Evolutionary conservation across 2,329 filamentous ascomycete genomes (phyloP).

Genomic region (Cladosporium colombiae): DNA sequence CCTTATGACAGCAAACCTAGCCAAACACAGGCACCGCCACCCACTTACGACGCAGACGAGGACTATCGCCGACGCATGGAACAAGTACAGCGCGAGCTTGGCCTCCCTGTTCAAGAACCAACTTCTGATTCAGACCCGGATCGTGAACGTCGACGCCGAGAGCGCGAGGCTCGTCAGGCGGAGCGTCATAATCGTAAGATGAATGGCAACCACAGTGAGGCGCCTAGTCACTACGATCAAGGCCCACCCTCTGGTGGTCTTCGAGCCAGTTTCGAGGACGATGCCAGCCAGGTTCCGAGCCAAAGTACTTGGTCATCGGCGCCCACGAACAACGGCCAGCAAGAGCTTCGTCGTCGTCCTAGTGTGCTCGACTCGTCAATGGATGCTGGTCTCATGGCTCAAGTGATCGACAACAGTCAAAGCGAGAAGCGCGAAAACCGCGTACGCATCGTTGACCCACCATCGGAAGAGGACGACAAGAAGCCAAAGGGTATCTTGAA

Average conservation of each 20-base stretch:
- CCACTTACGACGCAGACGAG: conserved; percentile 46
- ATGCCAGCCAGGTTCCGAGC: conserved; percentile 20
- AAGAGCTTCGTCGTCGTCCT: conserved; percentile 24
- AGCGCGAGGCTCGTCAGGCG: conserved; percentile 36
- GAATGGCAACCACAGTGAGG: conserved; percentile 15
- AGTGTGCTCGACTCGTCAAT: conserved; percentile 38
- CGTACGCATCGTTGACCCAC: conserved; percentile 69
- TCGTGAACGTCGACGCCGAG: conserved; percentile 35
- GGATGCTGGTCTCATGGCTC: conserved; percentile 27
- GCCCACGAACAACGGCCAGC: conserved; percentile 20
- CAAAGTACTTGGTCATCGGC: conserved; percentile 20
- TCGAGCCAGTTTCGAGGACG: conserved; percentile 31
- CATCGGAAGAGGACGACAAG: conserved; percentile 61
- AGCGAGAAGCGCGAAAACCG: conserved; percentile 40
- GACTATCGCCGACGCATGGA: conserved; percentile 53
- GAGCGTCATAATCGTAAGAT: conserved; percentile 28
- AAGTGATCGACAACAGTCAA: conserved; percentile 38
- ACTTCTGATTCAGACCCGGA: conserved; percentile 35
- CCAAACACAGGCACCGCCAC: not conserved
- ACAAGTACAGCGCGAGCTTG: conserved; percentile 48
- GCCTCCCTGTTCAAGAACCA: conserved; percentile 33
- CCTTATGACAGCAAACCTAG: not conserved
- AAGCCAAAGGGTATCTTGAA: conserved; percentile 84
- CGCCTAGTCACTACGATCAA: conserved; percentile 8
- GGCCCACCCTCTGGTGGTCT: conserved; percentile 23